Evolutionary conservation across 495 filamentous ascomycete genomes (phyloP).

Genomic region (Polyplosphaeria fusca): DNA sequence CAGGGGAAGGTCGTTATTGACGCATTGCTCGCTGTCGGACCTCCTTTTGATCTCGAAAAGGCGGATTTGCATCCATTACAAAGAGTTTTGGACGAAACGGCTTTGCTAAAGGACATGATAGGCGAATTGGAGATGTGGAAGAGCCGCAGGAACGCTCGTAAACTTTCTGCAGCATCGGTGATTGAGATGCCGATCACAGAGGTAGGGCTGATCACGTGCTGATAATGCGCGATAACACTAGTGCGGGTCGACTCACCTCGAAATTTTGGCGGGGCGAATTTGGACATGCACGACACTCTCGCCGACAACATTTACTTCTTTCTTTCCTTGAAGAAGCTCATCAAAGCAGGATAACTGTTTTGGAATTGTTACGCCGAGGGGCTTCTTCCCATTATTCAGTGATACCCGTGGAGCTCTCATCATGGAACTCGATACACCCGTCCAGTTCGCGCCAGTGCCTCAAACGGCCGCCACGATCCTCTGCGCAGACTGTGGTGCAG

Average conservation of each 20-base stretch:
- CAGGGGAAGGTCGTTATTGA: too few relatives aligned
- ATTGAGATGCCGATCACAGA: too few relatives aligned
- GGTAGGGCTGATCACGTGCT: background rate
- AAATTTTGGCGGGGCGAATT: conserved; percentile 22
- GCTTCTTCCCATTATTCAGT: background rate
- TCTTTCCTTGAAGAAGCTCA: too few relatives aligned
- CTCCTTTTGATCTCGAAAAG: too few relatives aligned
- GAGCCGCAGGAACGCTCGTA: too few relatives aligned
- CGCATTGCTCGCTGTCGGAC: background rate
- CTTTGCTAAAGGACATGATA: background rate
- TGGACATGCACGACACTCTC: conserved; percentile 21
- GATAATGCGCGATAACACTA: background rate
- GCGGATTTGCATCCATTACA: background rate
- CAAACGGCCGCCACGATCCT: conserved; percentile 28
- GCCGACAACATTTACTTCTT: too few relatives aligned
- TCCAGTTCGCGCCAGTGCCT: conserved; percentile 18
- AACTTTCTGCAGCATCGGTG: too few relatives aligned
- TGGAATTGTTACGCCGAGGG: too few relatives aligned
- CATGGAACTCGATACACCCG: conserved; percentile 28
- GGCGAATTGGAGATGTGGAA: background rate
- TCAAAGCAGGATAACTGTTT: too few relatives aligned
- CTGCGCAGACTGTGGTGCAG: conserved; percentile 29
- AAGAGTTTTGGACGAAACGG: background rate
- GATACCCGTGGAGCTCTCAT: background rate
- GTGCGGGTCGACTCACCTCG: background rate